Evolutionary conservation across 805 yeast species (phyloP), one percentile per base, ranked within the genome.

Genomic region (Candida ipomoeae): DNA sequence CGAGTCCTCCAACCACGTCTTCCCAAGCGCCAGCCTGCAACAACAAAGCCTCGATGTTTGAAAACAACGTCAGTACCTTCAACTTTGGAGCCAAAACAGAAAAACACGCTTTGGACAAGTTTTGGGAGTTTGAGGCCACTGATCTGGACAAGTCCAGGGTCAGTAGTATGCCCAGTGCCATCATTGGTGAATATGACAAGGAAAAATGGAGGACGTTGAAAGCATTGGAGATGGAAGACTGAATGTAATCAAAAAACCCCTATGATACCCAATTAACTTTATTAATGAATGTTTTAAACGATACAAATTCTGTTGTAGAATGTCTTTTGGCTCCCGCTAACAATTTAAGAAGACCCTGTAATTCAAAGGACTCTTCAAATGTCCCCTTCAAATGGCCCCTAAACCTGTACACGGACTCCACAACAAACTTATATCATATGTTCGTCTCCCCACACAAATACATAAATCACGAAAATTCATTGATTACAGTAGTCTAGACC

Each of bases 171-270:
- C 87, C 87, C 0, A 73, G 82, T 38, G 81, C 75, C 11, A 82
- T 80, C 3, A 75, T 82, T 49, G 87, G 87, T 0, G 81, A 81
- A 58, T 83, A 83, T 59, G 88, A 83, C 58, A 68, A 78, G 57
- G 88, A 83, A 61, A 83, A 83, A 61, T 82, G 87, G 87, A 69
- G 77, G 50, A 78, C 81, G 0, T 69, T 82, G 53, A 74, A 75
- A 55, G 61, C 71, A 20, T 55, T 77, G 46, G 46, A 55, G 45
- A 48, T 48, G 23, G 48, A 40, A 36, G 53, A 39, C 13, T 32
- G 36, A 33, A n/a, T 42, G 36, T 26, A 26, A 26, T 10, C 5
- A 42, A 8, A 23, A 14, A 26, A 4, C 5, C 15, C 35, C 31
- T 11, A 10, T 38, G 10, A 38, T 20, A 38, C 41, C 43, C 34